Percentiles rank a stretch among this genome's conserved stretches.
phyloP scores from a whole-genome alignment of 768 basidiomycete species.

The Daedaleopsis sinensis region DNA sequence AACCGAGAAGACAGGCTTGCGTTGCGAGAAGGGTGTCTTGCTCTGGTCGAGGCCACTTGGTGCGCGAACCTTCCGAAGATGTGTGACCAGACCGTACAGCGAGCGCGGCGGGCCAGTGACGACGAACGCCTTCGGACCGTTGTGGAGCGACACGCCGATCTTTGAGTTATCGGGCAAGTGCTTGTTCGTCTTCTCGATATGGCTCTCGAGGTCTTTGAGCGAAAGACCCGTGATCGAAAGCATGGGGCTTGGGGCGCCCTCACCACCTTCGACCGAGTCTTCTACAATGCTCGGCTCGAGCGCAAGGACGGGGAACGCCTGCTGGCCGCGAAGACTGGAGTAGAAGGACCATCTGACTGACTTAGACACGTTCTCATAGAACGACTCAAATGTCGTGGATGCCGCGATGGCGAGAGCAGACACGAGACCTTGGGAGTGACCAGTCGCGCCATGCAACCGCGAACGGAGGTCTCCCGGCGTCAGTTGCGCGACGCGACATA shows the following conservation, averaged over 20 bases:
- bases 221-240: constrained; percentile 83
- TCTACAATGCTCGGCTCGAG: constrained; percentile 87
- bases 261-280: constrained; percentile 89
- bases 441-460: constrained; percentile 84
- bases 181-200: constrained; percentile 86
- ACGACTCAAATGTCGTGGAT: constrained; percentile 74
- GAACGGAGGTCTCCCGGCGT: constrained; percentile 80
- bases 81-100: constrained; percentile 93
- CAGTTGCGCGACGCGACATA: constrained; percentile 73
- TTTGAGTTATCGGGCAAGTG: constrained; percentile 80
- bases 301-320: constrained; percentile 90
- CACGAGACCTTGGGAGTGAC: constrained; percentile 96
- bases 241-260: constrained; percentile 95
- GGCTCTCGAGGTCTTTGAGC: constrained; percentile 74
- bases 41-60: constrained; percentile 88
- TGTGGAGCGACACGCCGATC: constrained; percentile 87
- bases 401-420: constrained; percentile 90
- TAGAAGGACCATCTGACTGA: constrained; percentile 93
- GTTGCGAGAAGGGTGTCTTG: constrained; percentile 92
- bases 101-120: constrained; percentile 91
- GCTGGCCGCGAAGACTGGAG: constrained; percentile 90
- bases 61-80: constrained; percentile 88
- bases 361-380: constrained; percentile 75
- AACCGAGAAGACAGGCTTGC: constrained; percentile 90
- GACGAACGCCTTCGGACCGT: constrained; percentile 89